phyloP scores from a whole-genome alignment of 768 basidiomycete genomes.

The Kwoniella shandongensis region DNA sequence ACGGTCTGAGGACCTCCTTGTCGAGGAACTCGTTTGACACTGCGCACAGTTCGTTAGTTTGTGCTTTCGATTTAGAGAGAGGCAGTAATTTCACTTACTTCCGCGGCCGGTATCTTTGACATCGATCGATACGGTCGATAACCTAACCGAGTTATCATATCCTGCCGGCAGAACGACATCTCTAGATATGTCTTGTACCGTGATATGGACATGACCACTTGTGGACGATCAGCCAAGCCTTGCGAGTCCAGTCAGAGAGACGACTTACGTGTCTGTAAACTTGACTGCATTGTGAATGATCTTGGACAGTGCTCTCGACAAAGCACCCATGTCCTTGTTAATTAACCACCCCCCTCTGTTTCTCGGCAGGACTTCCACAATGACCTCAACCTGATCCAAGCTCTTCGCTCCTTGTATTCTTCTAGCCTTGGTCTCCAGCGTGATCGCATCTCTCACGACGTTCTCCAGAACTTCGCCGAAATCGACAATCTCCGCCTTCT shows the following conservation, averaged over 20 bases:
- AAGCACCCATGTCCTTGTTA: slow-evolving; percentile 32
- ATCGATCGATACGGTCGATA: slow-evolving; percentile 42
- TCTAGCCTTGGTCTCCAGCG: slow-evolving; percentile 33
- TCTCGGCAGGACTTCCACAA: slow-evolving; percentile 48
- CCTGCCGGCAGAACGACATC: slow-evolving; percentile 40
- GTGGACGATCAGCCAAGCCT: not conserved
- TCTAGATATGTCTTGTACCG: slow-evolving; percentile 46
- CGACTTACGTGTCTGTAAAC: slow-evolving; percentile 33
- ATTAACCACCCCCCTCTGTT: slow-evolving; percentile 43
- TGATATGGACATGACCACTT: slow-evolving; percentile 44
- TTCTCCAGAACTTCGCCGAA: slow-evolving; percentile 33
- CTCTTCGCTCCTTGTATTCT: slow-evolving; percentile 28
- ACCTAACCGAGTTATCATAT: slow-evolving; percentile 40
- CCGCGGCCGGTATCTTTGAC: slow-evolving; percentile 50
- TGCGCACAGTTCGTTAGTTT: slow-evolving; percentile 1
- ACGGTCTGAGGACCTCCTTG: slow-evolving; percentile 34
- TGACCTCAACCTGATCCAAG: slow-evolving; percentile 45
- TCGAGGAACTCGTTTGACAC: slow-evolving; percentile 46
- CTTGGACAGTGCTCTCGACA: slow-evolving; percentile 41
- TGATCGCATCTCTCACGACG: slow-evolving; percentile 34
- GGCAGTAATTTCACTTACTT: slow-evolving; percentile 27
- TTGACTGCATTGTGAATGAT: slow-evolving; percentile 48
- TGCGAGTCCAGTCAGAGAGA: not conserved
- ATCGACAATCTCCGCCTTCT: slow-evolving; percentile 4
- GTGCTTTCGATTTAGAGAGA: not conserved